Conservation (phyloP, 2,329 filamentous ascomycete genomes). For the Biscogniauxia mediterranea region DNA sequence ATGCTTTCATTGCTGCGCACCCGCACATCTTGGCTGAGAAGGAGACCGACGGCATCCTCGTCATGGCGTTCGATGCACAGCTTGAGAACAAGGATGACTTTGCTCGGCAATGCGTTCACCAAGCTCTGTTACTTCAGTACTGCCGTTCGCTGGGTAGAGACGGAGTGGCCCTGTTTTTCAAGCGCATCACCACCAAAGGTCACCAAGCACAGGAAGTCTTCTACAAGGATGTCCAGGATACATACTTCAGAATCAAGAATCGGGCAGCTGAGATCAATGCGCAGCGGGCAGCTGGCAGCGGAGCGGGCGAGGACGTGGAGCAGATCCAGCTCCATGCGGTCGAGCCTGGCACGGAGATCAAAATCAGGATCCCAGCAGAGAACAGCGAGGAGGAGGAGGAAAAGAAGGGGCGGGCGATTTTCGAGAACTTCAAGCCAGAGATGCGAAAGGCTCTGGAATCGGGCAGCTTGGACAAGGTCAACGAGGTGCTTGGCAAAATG, state of each 20-base stretch:
- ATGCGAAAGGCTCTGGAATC: conserved; percentile 80
- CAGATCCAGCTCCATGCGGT: conserved; percentile 98
- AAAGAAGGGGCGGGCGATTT: conserved; percentile 68
- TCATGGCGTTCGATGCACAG: conserved; percentile 88
- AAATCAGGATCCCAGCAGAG: conserved; percentile 75
- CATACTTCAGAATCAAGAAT: conserved; percentile 77
- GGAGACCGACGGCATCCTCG: conserved; percentile 86
- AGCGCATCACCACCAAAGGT: conserved; percentile 83
- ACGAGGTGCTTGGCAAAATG: conserved; percentile 85
- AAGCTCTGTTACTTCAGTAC: conserved; percentile 90
- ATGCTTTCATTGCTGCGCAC: conserved; percentile 76
- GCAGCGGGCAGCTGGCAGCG: conserved; percentile 50
- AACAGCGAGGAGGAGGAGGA: conserved; percentile 65
- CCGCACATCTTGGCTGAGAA: conserved; percentile 76
- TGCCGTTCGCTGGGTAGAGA: conserved; percentile 86
- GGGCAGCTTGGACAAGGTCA: conserved; percentile 86
- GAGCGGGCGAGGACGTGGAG: conserved; percentile 68
- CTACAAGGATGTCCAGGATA: conserved; percentile 86
- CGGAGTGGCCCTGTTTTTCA: conserved; percentile 91
- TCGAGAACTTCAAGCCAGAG: conserved; percentile 78
- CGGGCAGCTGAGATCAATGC: conserved; percentile 70
- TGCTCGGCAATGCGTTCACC: conserved; percentile 85
- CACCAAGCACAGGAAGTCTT: conserved; percentile 92
- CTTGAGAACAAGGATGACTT: conserved; percentile 74
- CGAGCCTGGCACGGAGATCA: conserved; percentile 87